Base-by-base conservation (phyloP, 345 rosid species). In the Boechera divaricarpa region DNA sequence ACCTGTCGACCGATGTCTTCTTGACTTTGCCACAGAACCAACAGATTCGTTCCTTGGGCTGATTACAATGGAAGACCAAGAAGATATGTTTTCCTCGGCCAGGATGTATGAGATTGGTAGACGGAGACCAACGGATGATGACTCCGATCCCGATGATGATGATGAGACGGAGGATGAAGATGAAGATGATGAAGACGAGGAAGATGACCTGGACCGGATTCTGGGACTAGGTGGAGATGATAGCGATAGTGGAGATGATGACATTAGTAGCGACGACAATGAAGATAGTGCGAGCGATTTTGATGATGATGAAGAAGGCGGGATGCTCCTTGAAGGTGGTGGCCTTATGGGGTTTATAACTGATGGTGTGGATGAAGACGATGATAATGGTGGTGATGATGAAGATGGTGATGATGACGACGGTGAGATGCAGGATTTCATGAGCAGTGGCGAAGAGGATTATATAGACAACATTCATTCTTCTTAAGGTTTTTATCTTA, bases 61-160 rank as follows among this genome's bases (percentile, higher is more conserved):
- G 88, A 78, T 92, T 58, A 91, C 99, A 31, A 86, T 95, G 98
- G 98, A 92, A 75, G 98, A 91, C 82, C 93, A 92, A 78, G 98
- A 92, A 33, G 98, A 91, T 53, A 87, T 95, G 98, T 82, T 81
- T 67, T 89, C 98, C 42, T 92, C 98, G 1, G 99, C 89, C 15
- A 88, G 99, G 83, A 76, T 95, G 56, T 95, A 92, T 72, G 99
- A 95, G 85, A 88, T 92, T 72, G 99, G 99, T 59, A 84, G 99
- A 5, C 79, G 97, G 70, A 85, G 90, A 82, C 97, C 98, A 39
- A 91, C 98, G 0, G 99, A 92, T 32, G 99, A 95, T 45, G 99
- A 95, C 74, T 92, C 98, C 2, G 99, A 95, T 79, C 98, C 98
- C 16, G 98, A 95, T 76, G 98, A 92, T 75, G 98, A 91, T 18